These are phyloP conservation scores for Penicillium sclerotiorum DNA, from an alignment of 2,329 filamentous ascomycete species.

Conservation along the genomic window DNA sequence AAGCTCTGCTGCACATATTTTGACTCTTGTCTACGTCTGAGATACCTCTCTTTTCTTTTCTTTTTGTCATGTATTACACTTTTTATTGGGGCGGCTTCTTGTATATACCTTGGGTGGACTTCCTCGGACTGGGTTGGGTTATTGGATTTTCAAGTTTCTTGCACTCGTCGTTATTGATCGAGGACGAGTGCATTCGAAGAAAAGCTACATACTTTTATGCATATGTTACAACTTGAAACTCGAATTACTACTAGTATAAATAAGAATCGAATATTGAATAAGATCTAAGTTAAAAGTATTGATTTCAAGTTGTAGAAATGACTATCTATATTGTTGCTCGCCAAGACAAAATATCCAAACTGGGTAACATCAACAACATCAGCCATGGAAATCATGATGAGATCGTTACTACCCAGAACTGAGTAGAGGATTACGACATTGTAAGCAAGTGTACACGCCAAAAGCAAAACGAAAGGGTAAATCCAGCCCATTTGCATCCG, in stretches of 20 bases:
- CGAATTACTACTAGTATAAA: too few relatives aligned
- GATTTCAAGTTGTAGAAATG: neutral
- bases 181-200: too few relatives aligned
- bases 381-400: neutral
- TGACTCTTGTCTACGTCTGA: too few relatives aligned
- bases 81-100: neutral
- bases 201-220: too few relatives aligned
- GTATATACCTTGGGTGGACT: neutral
- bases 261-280: too few relatives aligned
- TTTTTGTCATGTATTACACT: neutral
- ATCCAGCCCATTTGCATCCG: slow-evolving; percentile 20
- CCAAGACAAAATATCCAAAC: neutral
- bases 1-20: too few relatives aligned
- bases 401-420: neutral
- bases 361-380: neutral
- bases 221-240: too few relatives aligned
- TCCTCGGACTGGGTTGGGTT: neutral
- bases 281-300: neutral
- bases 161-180: too few relatives aligned
- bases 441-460: slow-evolving; percentile 9
- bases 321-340: neutral
- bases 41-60: neutral
- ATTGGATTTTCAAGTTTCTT: neutral
- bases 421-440: slow-evolving; percentile 3
- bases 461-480: slow-evolving; percentile 12